Evolutionary conservation across 1,284 basidiomycete genomes (phyloP).

Genomic region (Sporisorium graminicola): DNA sequence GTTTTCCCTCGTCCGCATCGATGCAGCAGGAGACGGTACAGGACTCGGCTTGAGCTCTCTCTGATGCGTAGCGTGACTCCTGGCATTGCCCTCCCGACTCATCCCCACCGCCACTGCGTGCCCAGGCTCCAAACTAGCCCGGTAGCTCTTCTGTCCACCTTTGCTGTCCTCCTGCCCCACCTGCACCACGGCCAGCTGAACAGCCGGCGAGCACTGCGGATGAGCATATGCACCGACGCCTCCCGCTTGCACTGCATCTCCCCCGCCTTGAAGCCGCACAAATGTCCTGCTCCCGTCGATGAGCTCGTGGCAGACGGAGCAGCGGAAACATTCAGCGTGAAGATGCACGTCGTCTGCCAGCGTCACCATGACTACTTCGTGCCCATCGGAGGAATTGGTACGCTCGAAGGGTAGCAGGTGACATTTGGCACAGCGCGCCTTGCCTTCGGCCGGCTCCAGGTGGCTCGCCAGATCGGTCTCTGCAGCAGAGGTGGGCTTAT

Average conservation of each 20-base stretch:
- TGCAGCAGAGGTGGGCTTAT: neutral
- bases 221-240: conserved; percentile 27
- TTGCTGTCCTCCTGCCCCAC: neutral
- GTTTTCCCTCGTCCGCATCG: conserved; percentile 6
- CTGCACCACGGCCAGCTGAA: conserved; percentile 19
- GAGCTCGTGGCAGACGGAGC: conserved; percentile 32
- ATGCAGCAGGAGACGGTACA: conserved; percentile 20
- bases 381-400: neutral
- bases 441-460: conserved; percentile 25
- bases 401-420: conserved; percentile 51
- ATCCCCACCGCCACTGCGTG: neutral
- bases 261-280: conserved; percentile 20
- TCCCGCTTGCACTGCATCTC: neutral
- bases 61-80: conserved; percentile 49
- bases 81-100: too few species aligned
- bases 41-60: conserved; percentile 42
- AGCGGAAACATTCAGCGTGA: conserved; percentile 58
- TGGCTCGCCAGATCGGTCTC: neutral
- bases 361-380: conserved; percentile 51
- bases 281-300: conserved; percentile 53
- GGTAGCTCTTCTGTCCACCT: conserved; percentile 18
- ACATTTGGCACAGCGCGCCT: conserved; percentile 33
- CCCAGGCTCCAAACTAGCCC: conserved; percentile 21
- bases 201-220: conserved; percentile 27
- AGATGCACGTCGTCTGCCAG: conserved; percentile 30